Evolutionary conservation across 352 stramenopile genomes (phyloP).

Genomic region (Phytophthora citrophthora): DNA sequence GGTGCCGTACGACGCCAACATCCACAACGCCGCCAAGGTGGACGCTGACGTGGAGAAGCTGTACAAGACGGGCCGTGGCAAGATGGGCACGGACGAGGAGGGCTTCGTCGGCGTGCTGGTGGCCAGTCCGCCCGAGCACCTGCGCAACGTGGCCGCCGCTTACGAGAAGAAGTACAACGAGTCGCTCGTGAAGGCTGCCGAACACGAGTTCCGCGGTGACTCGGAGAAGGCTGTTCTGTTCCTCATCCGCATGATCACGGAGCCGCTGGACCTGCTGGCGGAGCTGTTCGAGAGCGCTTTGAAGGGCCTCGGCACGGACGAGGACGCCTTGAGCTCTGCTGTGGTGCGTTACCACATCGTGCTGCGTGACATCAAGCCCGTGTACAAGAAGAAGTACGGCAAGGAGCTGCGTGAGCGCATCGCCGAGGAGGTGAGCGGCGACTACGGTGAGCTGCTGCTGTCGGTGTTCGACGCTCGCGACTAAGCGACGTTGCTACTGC

Average conservation of each 20-base stretch:
- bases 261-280: conserved; percentile 65
- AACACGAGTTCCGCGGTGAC: conserved; percentile 72
- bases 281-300: conserved; percentile 76
- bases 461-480: conserved; percentile 63
- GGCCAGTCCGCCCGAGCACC: conserved; percentile 61
- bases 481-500: conserved; percentile 10
- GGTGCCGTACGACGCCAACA: conserved; percentile 57
- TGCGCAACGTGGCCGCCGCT: conserved; percentile 59
- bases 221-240: conserved; percentile 68
- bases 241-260: conserved; percentile 66
- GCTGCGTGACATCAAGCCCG: conserved; percentile 79
- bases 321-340: conserved; percentile 63
- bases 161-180: conserved; percentile 81
- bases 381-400: conserved; percentile 83
- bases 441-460: conserved; percentile 76
- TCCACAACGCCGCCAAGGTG: conserved; percentile 73
- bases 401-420: conserved; percentile 87
- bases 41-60: conserved; percentile 65
- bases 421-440: conserved; percentile 71
- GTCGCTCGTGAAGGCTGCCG: conserved; percentile 61
- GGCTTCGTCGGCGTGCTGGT: conserved; percentile 64
- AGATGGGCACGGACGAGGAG: conserved; percentile 75
- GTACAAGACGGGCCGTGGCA: conserved; percentile 76
- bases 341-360: conserved; percentile 87
- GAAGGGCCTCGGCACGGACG: conserved; percentile 78